These are phyloP conservation scores for Macadamia integrifolia DNA, from an alignment of 164 flowering plant genomes.

Conservation along the genomic window DNA sequence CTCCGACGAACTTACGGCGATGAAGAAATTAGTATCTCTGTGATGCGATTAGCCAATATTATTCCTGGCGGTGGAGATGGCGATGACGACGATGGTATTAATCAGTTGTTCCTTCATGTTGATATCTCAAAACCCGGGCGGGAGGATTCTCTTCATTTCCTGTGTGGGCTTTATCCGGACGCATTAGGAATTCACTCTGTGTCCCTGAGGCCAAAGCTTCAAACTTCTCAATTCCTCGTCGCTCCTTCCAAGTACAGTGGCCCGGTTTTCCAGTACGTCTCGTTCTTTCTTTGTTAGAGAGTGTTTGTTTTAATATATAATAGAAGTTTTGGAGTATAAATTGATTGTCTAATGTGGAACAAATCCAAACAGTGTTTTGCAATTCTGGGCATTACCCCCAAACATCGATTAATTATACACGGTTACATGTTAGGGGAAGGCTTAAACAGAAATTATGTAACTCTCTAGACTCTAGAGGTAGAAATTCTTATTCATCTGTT, in stretches of 20 bases:
- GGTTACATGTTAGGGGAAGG: too few species aligned
- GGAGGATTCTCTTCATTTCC: constrained; percentile 46
- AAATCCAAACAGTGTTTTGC: background rate
- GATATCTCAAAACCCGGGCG: constrained; percentile 59
- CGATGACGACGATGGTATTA: constrained; percentile 46
- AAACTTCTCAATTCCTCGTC: constrained; percentile 23
- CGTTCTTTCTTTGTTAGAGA: background rate
- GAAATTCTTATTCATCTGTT: too few species aligned
- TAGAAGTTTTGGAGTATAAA: background rate
- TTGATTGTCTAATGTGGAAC: background rate
- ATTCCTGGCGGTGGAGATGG: constrained; percentile 41
- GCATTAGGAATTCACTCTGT: constrained; percentile 87
- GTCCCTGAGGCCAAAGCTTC: constrained; percentile 45
- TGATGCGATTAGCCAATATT: constrained; percentile 58
- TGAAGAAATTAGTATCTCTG: constrained; percentile 62
- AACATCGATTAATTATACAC: too few species aligned
- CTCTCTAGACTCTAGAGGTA: too few species aligned
- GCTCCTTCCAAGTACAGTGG: constrained; percentile 48
- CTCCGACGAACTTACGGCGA: constrained; percentile 44
- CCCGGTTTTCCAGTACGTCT: constrained; percentile 64
- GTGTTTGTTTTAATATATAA: background rate
- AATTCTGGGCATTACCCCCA: too few species aligned
- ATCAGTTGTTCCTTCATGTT: constrained; percentile 75
- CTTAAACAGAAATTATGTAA: too few species aligned
- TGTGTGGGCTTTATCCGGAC: constrained; percentile 84